Percentiles rank a stretch among this genome's conserved stretches.
These are phyloP conservation scores for Coemansia sp. DNA, from an alignment of 192 early-diverging fungal genomes.

Conservation along the genomic window DNA sequence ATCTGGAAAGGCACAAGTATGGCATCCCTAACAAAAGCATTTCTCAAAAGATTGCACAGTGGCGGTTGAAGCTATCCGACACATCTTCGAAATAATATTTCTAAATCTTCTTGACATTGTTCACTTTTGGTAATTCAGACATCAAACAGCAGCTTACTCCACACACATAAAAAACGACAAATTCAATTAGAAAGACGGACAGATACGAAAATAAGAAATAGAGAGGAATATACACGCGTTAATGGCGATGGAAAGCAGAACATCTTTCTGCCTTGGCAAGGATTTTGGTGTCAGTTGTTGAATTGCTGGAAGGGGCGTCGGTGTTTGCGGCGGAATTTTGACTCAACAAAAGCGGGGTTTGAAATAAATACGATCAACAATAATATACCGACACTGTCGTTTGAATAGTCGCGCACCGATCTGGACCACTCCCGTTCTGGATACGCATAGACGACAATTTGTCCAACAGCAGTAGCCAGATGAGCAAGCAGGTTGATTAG, in stretches of 20 bases:
- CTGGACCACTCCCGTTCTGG: slow-evolving; percentile 43
- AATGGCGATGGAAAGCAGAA: neutral
- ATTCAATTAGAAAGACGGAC: neutral
- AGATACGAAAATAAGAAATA: neutral
- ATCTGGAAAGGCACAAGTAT: slow-evolving; percentile 34
- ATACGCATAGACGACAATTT: slow-evolving; percentile 52
- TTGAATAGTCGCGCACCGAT: slow-evolving; percentile 50
- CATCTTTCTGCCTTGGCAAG: neutral
- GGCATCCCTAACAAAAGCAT: slow-evolving; percentile 45
- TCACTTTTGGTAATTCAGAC: neutral
- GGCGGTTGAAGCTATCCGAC: slow-evolving; percentile 37
- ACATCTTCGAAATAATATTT: neutral
- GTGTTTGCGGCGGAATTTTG: slow-evolving; percentile 31
- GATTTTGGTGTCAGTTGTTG: neutral
- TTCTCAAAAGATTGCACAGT: slow-evolving; percentile 41
- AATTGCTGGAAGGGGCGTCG: slow-evolving; percentile 10
- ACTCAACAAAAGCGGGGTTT: slow-evolving; percentile 55
- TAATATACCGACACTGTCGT: slow-evolving; percentile 54
- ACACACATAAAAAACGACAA: neutral
- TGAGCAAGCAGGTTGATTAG: slow-evolving; percentile 51
- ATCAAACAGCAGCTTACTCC: neutral
- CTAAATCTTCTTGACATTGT: neutral
- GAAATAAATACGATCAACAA: slow-evolving; percentile 51
- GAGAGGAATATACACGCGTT: neutral
- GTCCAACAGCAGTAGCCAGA: slow-evolving; percentile 44